phyloP scores from a whole-genome alignment of 1,284 basidiomycete genomes.

The Ganoderma lucidum region DNA sequence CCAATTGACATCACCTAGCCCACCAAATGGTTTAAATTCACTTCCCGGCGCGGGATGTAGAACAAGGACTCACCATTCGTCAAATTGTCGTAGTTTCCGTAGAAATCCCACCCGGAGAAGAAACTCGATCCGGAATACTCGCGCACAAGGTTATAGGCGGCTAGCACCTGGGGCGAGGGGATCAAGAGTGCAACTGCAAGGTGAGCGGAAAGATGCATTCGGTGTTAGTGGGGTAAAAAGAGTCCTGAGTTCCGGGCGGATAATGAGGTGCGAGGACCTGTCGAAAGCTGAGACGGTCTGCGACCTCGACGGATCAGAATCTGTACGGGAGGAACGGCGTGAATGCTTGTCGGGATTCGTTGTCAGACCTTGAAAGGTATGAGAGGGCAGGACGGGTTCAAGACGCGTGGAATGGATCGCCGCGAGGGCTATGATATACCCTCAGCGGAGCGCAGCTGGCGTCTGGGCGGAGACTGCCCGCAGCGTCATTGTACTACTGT shows the following conservation, averaged over 20 bases:
- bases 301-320: not conserved
- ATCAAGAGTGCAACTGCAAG: slow-evolving; percentile 16
- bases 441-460: slow-evolving; percentile 21
- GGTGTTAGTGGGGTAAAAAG: not conserved
- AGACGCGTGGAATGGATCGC: not conserved
- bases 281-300: not conserved
- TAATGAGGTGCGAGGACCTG: not conserved
- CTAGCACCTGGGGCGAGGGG: slow-evolving; percentile 13
- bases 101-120: slow-evolving; percentile 64
- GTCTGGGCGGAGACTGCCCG: slow-evolving; percentile 20
- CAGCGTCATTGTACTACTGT: slow-evolving; percentile 15
- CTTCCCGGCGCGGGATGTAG: not conserved
- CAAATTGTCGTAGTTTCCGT: slow-evolving; percentile 59
- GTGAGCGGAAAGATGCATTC: slow-evolving; percentile 16
- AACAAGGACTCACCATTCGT: slow-evolving; percentile 44
- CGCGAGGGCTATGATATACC: slow-evolving; percentile 16
- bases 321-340: not conserved
- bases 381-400: not conserved
- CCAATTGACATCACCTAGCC: slow-evolving; percentile 60
- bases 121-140: slow-evolving; percentile 55
- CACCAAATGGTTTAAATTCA: not conserved
- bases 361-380: not conserved
- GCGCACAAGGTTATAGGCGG: slow-evolving; percentile 38
- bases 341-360: not conserved
- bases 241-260: not conserved